Evolutionary conservation across 148 eudicot genomes (phyloP).

Genomic region (Arbutus unedo): DNA sequence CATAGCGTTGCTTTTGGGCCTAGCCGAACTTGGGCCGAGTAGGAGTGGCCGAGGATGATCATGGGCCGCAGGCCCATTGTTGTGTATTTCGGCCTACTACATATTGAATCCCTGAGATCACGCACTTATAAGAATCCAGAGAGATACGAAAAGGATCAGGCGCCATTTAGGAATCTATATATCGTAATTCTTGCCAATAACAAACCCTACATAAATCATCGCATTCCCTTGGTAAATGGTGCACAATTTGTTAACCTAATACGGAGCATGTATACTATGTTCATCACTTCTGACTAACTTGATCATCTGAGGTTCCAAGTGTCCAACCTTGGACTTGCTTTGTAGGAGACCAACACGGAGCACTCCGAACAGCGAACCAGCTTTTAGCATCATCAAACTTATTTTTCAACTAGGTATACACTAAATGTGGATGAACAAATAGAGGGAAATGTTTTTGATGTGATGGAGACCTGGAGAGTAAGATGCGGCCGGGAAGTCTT

Average conservation of each 20-base stretch:
- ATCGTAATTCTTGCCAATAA: background rate
- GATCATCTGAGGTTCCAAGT: background rate
- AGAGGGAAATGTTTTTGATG: background rate
- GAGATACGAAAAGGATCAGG: background rate
- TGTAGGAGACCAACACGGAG: background rate
- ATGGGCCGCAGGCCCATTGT: too few relatives aligned
- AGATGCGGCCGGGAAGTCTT: too few relatives aligned
- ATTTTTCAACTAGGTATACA: background rate
- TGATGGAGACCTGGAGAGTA: too few relatives aligned
- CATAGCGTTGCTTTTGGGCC: too few relatives aligned
- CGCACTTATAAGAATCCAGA: background rate
- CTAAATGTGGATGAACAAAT: background rate
- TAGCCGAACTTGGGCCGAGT: too few relatives aligned
- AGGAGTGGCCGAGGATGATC: too few relatives aligned
- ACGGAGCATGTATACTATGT: background rate
- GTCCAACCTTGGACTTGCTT: background rate
- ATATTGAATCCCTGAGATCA: background rate
- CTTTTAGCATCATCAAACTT: background rate
- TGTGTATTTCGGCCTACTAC: too few relatives aligned
- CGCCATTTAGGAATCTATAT: background rate
- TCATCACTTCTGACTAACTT: background rate
- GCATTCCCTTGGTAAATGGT: background rate
- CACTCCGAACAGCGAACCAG: background rate
- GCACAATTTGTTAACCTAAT: background rate
- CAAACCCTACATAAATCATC: background rate